Evolutionary conservation across 1,139 yeast species (phyloP).

Genomic region (Scheffersomyces cryptocercus): DNA sequence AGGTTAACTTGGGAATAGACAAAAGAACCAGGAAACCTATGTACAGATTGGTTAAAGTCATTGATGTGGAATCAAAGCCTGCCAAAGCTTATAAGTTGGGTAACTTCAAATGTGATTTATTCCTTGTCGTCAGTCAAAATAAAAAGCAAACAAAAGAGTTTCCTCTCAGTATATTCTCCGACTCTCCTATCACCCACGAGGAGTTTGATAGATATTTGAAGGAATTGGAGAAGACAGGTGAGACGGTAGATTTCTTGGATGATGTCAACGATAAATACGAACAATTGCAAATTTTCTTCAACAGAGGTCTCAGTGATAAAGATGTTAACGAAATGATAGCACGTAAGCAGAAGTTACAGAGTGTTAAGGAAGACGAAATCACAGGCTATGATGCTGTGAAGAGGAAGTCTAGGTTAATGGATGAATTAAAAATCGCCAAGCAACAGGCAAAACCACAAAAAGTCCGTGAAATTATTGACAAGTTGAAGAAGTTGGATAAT

Average conservation of each 20-base stretch:
- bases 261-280: slow-evolving; percentile 66
- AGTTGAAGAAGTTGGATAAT: slow-evolving; percentile 37
- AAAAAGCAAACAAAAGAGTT: slow-evolving; percentile 65
- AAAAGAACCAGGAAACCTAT: slow-evolving; percentile 61
- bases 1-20: slow-evolving; percentile 77
- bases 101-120: slow-evolving; percentile 56
- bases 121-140: slow-evolving; percentile 68
- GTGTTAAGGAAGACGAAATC: slow-evolving; percentile 44
- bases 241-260: slow-evolving; percentile 62
- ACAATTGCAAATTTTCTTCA: slow-evolving; percentile 61
- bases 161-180: slow-evolving; percentile 79
- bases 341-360: slow-evolving; percentile 59
- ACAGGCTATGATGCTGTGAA: slow-evolving; percentile 70
- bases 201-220: slow-evolving; percentile 73
- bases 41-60: slow-evolving; percentile 83
- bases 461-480: slow-evolving; percentile 53
- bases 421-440: slow-evolving; percentile 73
- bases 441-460: slow-evolving; percentile 58
- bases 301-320: slow-evolving; percentile 67
- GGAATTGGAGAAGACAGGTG: slow-evolving; percentile 60
- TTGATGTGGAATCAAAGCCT: slow-evolving; percentile 53
- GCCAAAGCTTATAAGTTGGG: slow-evolving; percentile 62
- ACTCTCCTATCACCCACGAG: slow-evolving; percentile 62
- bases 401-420: slow-evolving; percentile 70
- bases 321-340: slow-evolving; percentile 81